Evolutionary conservation across 2,329 filamentous ascomycete species (phyloP).

Genomic region (Phaeoacremonium minimum): DNA sequence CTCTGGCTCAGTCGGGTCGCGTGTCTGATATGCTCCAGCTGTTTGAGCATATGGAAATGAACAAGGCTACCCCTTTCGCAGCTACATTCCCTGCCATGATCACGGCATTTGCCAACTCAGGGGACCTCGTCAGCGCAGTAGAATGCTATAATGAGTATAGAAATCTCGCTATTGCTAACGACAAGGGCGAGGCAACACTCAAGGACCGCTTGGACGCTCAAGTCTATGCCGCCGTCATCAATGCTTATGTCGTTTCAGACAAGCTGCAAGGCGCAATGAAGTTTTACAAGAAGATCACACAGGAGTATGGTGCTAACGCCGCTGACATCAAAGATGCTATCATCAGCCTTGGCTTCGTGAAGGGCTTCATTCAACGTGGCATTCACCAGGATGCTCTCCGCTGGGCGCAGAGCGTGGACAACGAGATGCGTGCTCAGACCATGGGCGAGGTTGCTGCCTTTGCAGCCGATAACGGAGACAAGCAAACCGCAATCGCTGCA

Average conservation of each 20-base stretch:
- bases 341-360: slow-evolving; percentile 70
- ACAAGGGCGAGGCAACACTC: slow-evolving; percentile 66
- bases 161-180: slow-evolving; percentile 77
- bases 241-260: slow-evolving; percentile 79
- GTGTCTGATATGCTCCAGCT: slow-evolving; percentile 86
- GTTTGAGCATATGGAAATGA: slow-evolving; percentile 86
- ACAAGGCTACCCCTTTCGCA: slow-evolving; percentile 68
- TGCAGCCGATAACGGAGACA: slow-evolving; percentile 76
- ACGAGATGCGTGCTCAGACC: slow-evolving; percentile 52
- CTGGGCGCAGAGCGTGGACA: slow-evolving; percentile 64
- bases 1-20: slow-evolving; percentile 77
- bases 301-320: slow-evolving; percentile 53
- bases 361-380: slow-evolving; percentile 67
- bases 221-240: slow-evolving; percentile 88
- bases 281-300: slow-evolving; percentile 78
- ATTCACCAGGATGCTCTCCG: slow-evolving; percentile 69
- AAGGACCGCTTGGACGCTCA: slow-evolving; percentile 72
- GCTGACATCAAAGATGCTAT: slow-evolving; percentile 67
- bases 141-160: slow-evolving; percentile 97
- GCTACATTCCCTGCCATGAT: slow-evolving; percentile 92
- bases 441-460: slow-evolving; percentile 70
- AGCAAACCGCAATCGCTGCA: slow-evolving; percentile 62
- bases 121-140: slow-evolving; percentile 82
- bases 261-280: slow-evolving; percentile 77
- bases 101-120: slow-evolving; percentile 77